Evolutionary conservation across 192 early-diverging fungal genomes (phyloP).

Genomic region (Coemansia sp.): DNA sequence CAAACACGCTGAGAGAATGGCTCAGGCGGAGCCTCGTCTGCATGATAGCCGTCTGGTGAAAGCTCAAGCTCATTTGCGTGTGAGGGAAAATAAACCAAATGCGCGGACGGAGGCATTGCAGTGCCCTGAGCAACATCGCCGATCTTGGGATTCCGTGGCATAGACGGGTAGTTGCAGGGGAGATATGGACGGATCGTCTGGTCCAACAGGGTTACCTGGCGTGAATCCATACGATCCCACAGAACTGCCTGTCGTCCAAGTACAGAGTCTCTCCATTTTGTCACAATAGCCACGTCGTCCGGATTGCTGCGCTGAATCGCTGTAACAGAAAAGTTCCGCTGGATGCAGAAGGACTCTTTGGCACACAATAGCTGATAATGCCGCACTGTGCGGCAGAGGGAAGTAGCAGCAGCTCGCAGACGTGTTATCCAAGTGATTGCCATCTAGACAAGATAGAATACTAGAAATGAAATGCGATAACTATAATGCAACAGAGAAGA

Average conservation of each 20-base stretch:
- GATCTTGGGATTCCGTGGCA: slow-evolving; percentile 22
- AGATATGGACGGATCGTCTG: slow-evolving; percentile 49
- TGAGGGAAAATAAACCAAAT: slow-evolving; percentile 81
- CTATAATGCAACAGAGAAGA: too few relatives aligned
- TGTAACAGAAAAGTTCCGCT: slow-evolving; percentile 1
- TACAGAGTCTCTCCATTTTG: slow-evolving; percentile 21
- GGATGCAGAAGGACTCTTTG: neutral
- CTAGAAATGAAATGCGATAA: too few relatives aligned
- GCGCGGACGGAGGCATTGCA: slow-evolving; percentile 67
- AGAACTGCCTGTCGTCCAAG: slow-evolving; percentile 17
- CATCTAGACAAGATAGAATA: too few relatives aligned
- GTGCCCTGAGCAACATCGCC: slow-evolving; percentile 43
- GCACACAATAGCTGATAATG: neutral
- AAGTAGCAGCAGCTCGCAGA: neutral
- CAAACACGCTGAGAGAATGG: slow-evolving; percentile 82
- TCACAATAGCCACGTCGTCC: neutral
- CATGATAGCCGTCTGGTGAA: slow-evolving; percentile 80
- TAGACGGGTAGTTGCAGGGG: slow-evolving; percentile 19
- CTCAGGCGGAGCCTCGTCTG: slow-evolving; percentile 69
- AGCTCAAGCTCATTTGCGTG: slow-evolving; percentile 63
- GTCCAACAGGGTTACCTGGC: slow-evolving; percentile 44
- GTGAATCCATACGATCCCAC: slow-evolving; percentile 47
- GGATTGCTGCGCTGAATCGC: neutral
- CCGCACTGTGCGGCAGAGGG: neutral
- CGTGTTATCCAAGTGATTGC: too few relatives aligned